Evolutionary conservation across 306 rosid genomes (phyloP).

Genomic region (Alnus rubra): DNA sequence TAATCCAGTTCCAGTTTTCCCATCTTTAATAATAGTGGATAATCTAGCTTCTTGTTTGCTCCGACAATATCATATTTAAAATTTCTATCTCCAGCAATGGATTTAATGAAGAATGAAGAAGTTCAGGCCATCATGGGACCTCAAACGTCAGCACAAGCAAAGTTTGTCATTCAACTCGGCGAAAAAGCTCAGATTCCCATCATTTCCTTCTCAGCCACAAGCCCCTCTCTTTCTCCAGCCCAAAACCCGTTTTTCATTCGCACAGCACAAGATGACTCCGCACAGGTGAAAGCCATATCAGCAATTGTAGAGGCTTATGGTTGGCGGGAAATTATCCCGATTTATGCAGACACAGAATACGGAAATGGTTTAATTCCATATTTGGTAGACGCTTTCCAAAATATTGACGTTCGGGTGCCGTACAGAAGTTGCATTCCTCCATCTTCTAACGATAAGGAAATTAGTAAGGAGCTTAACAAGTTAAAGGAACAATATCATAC

Average conservation of each 20-base stretch:
- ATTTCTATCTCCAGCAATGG: slow-evolving; percentile 16
- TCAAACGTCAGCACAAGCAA: slow-evolving; percentile 36
- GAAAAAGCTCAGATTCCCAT: slow-evolving; percentile 28
- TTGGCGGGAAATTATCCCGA: slow-evolving; percentile 37
- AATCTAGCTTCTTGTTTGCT: no score
- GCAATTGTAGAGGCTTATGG: slow-evolving; percentile 31
- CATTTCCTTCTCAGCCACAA: slow-evolving; percentile 37
- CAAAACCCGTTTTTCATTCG: slow-evolving; percentile 35
- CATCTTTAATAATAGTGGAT: no score
- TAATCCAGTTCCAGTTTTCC: no score
- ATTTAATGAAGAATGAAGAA: slow-evolving; percentile 29
- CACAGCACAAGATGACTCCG: slow-evolving; percentile 27
- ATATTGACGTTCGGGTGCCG: slow-evolving; percentile 16
- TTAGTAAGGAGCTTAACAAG: slow-evolving; percentile 22
- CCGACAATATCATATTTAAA: neutral
- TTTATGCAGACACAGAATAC: slow-evolving; percentile 43
- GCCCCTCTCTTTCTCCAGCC: slow-evolving; percentile 39
- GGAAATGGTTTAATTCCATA: slow-evolving; percentile 42
- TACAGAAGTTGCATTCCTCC: slow-evolving; percentile 28
- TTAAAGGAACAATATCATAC: slow-evolving; percentile 3
- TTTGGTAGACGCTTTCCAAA: slow-evolving; percentile 28
- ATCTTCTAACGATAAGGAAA: neutral
- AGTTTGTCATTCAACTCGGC: slow-evolving; percentile 30
- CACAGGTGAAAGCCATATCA: slow-evolving; percentile 31
- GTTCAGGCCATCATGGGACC: slow-evolving; percentile 44